A percentile compares a stretch with the other conserved stretches of the same genome.
These are phyloP conservation scores for Thermochaetoides thermophila DNA, from an alignment of 495 filamentous ascomycete species.

Conservation along the genomic window DNA sequence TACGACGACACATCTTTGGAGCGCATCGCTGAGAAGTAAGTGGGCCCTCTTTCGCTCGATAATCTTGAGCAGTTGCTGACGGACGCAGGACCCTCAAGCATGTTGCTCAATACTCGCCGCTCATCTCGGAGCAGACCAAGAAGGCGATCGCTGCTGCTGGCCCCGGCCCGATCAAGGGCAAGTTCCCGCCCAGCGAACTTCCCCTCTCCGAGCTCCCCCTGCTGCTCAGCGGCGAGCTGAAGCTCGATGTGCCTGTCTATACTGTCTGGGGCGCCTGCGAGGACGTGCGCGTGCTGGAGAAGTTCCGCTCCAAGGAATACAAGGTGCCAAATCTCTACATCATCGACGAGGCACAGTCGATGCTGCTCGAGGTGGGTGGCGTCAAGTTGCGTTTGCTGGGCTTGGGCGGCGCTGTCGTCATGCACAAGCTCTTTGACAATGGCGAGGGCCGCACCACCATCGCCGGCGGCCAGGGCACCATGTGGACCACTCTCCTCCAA, in stretches of 20 bases:
- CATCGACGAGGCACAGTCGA: constrained; percentile 93
- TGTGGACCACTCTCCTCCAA: constrained; percentile 98
- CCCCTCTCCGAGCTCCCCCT: constrained; percentile 88
- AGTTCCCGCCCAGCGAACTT: constrained; percentile 64
- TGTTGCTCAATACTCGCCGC: constrained; percentile 93
- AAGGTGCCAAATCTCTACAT: constrained; percentile 96
- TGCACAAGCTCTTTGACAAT: constrained; percentile 99
- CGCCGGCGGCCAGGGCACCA: constrained; percentile 94
- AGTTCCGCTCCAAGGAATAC: constrained; percentile 95
- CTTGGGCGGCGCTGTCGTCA: constrained; percentile 90
- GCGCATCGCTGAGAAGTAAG: constrained; percentile 97
- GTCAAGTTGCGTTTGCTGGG: constrained; percentile 92
- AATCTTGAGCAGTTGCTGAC: constrained; percentile 7
- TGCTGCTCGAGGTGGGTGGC: constrained; percentile 84
- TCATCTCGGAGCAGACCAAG: constrained; percentile 78
- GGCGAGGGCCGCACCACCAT: constrained; percentile 96
- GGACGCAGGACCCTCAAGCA: constrained; percentile 78
- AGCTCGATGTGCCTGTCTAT: constrained; percentile 90
- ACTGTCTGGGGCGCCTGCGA: constrained; percentile 99
- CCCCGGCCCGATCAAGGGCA: constrained; percentile 59
- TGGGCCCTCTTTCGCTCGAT: constrained; percentile 5
- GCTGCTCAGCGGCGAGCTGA: constrained; percentile 76
- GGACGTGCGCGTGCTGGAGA: constrained; percentile 94
- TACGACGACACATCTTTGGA: constrained; percentile 94
- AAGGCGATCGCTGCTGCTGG: constrained; percentile 53